phyloP scores from a whole-genome alignment of 495 filamentous ascomycete genomes.

The Xanthoparmelia taractica region DNA sequence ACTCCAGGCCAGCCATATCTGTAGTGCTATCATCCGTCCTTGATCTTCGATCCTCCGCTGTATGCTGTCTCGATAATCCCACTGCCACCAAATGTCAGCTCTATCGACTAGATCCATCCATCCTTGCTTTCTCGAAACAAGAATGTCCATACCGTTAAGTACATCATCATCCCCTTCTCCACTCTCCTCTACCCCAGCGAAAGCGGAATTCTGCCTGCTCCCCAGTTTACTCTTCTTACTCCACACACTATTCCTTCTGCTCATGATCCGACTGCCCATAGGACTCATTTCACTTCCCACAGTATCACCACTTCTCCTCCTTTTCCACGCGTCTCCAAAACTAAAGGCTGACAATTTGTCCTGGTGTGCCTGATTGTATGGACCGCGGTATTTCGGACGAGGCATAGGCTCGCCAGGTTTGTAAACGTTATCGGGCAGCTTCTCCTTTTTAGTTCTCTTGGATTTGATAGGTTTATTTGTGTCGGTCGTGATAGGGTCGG shows the following conservation, averaged over 20 bases:
- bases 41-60: constrained; percentile 15
- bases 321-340: constrained; percentile 35
- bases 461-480: constrained; percentile 18
- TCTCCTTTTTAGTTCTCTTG: constrained; percentile 38
- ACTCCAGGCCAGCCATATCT: constrained; percentile 14
- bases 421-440: constrained; percentile 33
- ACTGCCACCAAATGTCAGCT: constrained; percentile 17
- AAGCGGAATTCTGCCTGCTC: constrained; percentile 22
- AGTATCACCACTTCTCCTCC: constrained; percentile 28
- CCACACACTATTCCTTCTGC: constrained; percentile 23
- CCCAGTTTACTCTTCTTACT: constrained; percentile 16
- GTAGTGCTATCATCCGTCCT: constrained; percentile 1
- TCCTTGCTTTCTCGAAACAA: background rate
- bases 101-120: background rate
- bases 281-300: constrained; percentile 24
- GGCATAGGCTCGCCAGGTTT: constrained; percentile 41
- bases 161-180: constrained; percentile 27
- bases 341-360: constrained; percentile 44
- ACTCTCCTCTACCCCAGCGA: constrained; percentile 20
- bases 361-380: constrained; percentile 46
- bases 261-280: constrained; percentile 26
- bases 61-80: constrained; percentile 26
- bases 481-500: constrained; percentile 26
- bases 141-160: constrained; percentile 21
- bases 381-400: constrained; percentile 45